These are phyloP conservation scores for Aspergillus oerlinghausenensis DNA, from an alignment of 2,329 filamentous ascomycete species.

Conservation along the genomic window DNA sequence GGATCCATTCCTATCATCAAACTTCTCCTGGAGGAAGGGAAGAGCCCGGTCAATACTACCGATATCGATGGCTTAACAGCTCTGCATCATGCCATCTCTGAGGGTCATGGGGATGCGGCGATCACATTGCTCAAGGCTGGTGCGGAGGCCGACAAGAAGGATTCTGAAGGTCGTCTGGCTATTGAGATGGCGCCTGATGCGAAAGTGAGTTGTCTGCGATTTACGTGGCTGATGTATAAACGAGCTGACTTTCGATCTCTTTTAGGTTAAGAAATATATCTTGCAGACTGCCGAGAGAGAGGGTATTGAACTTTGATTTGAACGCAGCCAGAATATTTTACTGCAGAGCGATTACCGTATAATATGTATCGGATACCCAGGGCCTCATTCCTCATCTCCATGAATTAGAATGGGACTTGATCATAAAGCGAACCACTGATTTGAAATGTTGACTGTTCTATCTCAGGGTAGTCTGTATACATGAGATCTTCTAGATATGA, in stretches of 20 bases:
- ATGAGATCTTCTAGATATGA: neutral
- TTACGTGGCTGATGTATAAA: neutral
- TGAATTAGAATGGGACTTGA: neutral
- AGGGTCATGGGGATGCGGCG: slow-evolving; percentile 72
- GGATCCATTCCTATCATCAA: slow-evolving; percentile 85
- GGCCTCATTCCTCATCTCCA: neutral
- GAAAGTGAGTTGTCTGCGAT: slow-evolving; percentile 54
- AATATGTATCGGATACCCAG: slow-evolving; percentile 7
- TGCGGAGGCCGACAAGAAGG: slow-evolving; percentile 74
- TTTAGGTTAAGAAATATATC: slow-evolving; percentile 70
- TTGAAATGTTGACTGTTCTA: neutral
- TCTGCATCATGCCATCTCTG: slow-evolving; percentile 67
- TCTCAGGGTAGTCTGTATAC: neutral
- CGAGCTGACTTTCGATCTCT: slow-evolving; percentile 3
- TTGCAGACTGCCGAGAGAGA: slow-evolving; percentile 74
- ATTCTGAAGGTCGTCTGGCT: slow-evolving; percentile 64
- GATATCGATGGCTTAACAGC: slow-evolving; percentile 82
- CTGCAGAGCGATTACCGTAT: neutral
- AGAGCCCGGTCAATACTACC: slow-evolving; percentile 76
- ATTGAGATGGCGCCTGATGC: slow-evolving; percentile 81
- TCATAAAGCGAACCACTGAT: neutral
- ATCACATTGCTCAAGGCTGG: slow-evolving; percentile 77
- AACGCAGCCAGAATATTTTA: neutral
- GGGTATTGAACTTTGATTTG: slow-evolving; percentile 60
- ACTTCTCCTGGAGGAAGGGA: slow-evolving; percentile 66